Percentiles rank a stretch among this genome's conserved stretches.
phyloP scores from a whole-genome alignment of 208 protist genomes.

The Crithidia mellificae region DNA sequence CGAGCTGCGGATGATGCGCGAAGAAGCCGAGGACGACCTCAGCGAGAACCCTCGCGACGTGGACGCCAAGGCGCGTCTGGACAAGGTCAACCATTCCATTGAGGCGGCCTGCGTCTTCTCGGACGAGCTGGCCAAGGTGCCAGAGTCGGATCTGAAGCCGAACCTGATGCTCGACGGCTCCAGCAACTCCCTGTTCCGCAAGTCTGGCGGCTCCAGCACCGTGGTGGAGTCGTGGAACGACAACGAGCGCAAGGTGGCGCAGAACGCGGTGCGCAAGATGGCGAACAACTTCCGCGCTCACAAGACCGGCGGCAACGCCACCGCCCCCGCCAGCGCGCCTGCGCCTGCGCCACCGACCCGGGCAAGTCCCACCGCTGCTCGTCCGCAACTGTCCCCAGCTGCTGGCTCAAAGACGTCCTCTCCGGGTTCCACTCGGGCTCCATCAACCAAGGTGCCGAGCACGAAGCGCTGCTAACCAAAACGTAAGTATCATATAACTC shows the following conservation, averaged over 20 bases:
- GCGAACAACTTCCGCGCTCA: slow-evolving; percentile 15
- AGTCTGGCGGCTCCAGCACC: slow-evolving; percentile 36
- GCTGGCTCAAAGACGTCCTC: background rate
- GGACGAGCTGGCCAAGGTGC: slow-evolving; percentile 63
- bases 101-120: slow-evolving; percentile 75
- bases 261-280: slow-evolving; percentile 31
- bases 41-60: slow-evolving; percentile 34
- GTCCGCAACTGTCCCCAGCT: slow-evolving; percentile 3
- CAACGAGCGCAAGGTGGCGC: slow-evolving; percentile 23
- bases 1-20: slow-evolving; percentile 64
- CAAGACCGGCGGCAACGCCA: slow-evolving; percentile 6
- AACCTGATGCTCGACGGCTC: slow-evolving; percentile 74
- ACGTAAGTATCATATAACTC: background rate
- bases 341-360: background rate
- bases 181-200: slow-evolving; percentile 44
- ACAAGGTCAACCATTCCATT: slow-evolving; percentile 46
- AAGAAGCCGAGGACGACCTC: slow-evolving; percentile 55
- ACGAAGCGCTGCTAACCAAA: slow-evolving; percentile 6
- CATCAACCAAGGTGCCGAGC: slow-evolving; percentile 5
- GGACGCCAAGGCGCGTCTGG: slow-evolving; percentile 33
- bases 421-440: background rate
- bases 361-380: slow-evolving; percentile 1
- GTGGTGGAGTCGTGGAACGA: slow-evolving; percentile 28
- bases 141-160: slow-evolving; percentile 53
- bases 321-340: background rate